phyloP scores from a whole-genome alignment of 495 filamentous ascomycete species.

The Oidiodendron maius region DNA sequence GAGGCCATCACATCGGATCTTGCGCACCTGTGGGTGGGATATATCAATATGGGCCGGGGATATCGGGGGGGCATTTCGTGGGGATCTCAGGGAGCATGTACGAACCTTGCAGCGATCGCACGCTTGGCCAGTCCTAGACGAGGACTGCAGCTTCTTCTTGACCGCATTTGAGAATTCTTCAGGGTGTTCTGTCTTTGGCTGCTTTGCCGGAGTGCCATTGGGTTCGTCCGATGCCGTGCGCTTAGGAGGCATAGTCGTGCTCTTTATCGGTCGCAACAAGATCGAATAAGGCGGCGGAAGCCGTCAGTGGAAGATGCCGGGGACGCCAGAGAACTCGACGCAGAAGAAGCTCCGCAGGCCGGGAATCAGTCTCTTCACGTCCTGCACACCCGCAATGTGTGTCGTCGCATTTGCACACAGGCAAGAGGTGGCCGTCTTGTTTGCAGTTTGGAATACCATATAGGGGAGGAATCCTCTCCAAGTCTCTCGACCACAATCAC shows the following conservation, averaged over 20 bases:
- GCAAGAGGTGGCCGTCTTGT: too few relatives aligned
- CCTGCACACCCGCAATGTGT: too few relatives aligned
- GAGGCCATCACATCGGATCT: slow-evolving; percentile 75
- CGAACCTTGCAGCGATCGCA: slow-evolving; percentile 88
- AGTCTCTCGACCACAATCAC: too few relatives aligned
- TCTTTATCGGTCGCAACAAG: too few relatives aligned
- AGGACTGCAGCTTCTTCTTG: slow-evolving; percentile 55
- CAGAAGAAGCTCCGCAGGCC: too few relatives aligned
- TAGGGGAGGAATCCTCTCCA: too few relatives aligned
- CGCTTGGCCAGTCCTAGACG: slow-evolving; percentile 73
- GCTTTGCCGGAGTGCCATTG: slow-evolving; percentile 24
- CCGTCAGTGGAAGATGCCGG: slow-evolving; percentile 11
- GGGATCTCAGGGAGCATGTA: neutral
- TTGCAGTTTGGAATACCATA: too few relatives aligned
- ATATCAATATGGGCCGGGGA: neutral
- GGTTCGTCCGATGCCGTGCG: slow-evolving; percentile 3
- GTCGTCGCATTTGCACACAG: too few relatives aligned
- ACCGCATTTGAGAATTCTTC: slow-evolving; percentile 65
- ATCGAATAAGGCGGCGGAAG: neutral
- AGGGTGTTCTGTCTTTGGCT: slow-evolving; percentile 41
- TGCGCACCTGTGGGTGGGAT: slow-evolving; percentile 53
- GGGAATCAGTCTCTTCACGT: too few relatives aligned
- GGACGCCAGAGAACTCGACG: too few relatives aligned
- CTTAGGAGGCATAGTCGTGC: slow-evolving; percentile 16
- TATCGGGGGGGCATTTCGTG: neutral